phyloP scores from a whole-genome alignment of 1,284 basidiomycete genomes.

The Melampsora allii-populina region DNA sequence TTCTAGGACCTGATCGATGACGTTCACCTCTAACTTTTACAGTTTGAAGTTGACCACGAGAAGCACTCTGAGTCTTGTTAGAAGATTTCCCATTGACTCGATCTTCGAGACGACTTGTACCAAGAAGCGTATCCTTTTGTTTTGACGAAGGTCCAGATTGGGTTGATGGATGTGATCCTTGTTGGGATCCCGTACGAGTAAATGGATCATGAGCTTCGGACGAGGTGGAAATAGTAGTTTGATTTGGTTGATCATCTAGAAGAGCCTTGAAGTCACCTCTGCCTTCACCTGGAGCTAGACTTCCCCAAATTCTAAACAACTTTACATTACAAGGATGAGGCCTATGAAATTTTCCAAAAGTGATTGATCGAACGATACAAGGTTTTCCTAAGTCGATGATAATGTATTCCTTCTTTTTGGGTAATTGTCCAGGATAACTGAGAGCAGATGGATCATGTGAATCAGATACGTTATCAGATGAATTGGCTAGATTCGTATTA shows the following conservation, averaged over 20 bases:
- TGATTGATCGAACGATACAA: slow-evolving; percentile 20
- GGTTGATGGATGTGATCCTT: not conserved
- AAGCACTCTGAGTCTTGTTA: not conserved
- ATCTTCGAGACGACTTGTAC: not conserved
- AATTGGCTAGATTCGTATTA: not conserved
- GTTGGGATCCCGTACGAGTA: not conserved
- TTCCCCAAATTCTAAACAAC: slow-evolving; percentile 36
- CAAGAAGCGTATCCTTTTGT: not conserved
- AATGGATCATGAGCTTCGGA: not conserved
- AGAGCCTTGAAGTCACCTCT: slow-evolving; percentile 41
- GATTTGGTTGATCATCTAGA: slow-evolving; percentile 17
- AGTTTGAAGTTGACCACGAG: not conserved
- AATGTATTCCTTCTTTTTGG: slow-evolving; percentile 33
- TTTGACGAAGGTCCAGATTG: not conserved
- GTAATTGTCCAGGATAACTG: slow-evolving; percentile 15
- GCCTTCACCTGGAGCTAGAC: slow-evolving; percentile 32
- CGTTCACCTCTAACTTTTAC: slow-evolving; percentile 15
- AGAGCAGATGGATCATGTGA: not conserved
- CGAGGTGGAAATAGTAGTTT: not conserved
- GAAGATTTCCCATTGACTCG: not conserved
- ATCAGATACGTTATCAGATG: not conserved
- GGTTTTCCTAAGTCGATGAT: slow-evolving; percentile 42
- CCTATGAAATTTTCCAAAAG: slow-evolving; percentile 37
- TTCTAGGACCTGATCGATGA: slow-evolving; percentile 29
- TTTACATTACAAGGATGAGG: slow-evolving; percentile 43